Conservation (phyloP, 345 rosid genomes). For the Eucalyptus marginata region DNA sequence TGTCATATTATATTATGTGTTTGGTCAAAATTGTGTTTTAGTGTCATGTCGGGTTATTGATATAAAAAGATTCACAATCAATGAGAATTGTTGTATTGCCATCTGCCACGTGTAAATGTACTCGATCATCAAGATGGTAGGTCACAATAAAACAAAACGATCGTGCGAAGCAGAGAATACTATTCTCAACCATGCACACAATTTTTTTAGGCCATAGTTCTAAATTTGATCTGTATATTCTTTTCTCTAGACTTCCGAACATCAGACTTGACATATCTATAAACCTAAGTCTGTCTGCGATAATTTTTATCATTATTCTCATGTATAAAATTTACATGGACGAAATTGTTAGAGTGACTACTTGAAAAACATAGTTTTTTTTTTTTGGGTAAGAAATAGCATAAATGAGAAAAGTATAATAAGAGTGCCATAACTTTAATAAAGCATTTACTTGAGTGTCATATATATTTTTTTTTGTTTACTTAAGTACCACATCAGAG, state of each 20-base stretch:
- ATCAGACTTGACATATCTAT: not conserved
- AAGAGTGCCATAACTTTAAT: too few relatives aligned
- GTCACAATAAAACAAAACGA: not conserved
- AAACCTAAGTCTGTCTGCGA: not conserved
- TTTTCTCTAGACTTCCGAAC: not conserved
- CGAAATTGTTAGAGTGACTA: not conserved
- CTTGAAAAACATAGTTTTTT: not conserved
- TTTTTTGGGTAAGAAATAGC: not conserved
- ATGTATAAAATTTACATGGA: not conserved
- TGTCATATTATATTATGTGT: not conserved
- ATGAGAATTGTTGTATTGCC: not conserved
- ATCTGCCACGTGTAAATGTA: not conserved
- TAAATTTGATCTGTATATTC: not conserved
- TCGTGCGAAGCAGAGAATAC: not conserved
- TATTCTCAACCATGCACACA: not conserved
- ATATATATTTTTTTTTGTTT: too few relatives aligned
- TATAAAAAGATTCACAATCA: not conserved
- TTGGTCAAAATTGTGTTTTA: not conserved
- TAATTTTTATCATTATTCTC: not conserved
- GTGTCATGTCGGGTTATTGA: not conserved
- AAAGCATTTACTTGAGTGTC: too few relatives aligned
- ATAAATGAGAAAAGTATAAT: too few relatives aligned
- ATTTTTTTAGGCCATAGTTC: not conserved
- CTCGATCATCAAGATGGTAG: not conserved
- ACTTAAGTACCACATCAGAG: too few relatives aligned